A percentile compares a stretch with the other conserved stretches of the same genome.
These are phyloP conservation scores for Cladophialophora exuberans DNA, from an alignment of 2,329 filamentous ascomycete species.

Conservation along the genomic window DNA sequence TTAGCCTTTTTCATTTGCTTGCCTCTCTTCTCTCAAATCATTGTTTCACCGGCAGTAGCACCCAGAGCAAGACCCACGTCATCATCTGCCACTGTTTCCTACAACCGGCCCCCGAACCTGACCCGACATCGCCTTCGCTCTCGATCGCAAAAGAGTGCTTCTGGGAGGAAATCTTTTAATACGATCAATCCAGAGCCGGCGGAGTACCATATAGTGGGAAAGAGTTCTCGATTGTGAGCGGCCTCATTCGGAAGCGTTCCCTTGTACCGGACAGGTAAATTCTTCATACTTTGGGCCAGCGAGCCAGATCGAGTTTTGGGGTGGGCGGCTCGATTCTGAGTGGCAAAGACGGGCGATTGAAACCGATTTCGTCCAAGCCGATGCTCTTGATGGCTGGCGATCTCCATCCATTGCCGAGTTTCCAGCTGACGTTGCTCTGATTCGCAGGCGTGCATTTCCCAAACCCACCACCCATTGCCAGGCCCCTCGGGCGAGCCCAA, in stretches of 20 bases:
- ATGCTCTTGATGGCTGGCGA: slow-evolving; percentile 25
- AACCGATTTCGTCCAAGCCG: slow-evolving; percentile 15
- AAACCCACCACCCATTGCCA: slow-evolving; percentile 21
- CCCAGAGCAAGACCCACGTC: slow-evolving; percentile 21
- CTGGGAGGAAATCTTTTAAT: no score
- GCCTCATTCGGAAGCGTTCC: background rate
- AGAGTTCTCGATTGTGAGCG: background rate
- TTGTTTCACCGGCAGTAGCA: slow-evolving; percentile 16
- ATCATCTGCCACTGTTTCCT: slow-evolving; percentile 13
- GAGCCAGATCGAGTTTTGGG: slow-evolving; percentile 19
- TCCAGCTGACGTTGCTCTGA: slow-evolving; percentile 28
- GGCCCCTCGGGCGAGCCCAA: slow-evolving; percentile 21
- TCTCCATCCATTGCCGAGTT: slow-evolving; percentile 27
- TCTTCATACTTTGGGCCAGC: no score
- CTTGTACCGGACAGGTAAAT: no score
- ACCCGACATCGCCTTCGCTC: slow-evolving; percentile 3
- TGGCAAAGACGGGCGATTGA: slow-evolving; percentile 19
- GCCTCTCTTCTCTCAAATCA: background rate
- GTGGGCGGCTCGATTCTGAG: slow-evolving; percentile 24
- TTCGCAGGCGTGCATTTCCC: slow-evolving; percentile 24
- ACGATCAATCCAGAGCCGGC: no score
- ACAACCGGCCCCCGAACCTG: slow-evolving; percentile 1
- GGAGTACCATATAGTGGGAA: background rate
- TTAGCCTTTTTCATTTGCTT: background rate
- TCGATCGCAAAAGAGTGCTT: slow-evolving; percentile 5